A percentile compares a stretch with the other conserved stretches of the same genome.
These are phyloP conservation scores for Globisporangium polare DNA, from an alignment of 352 stramenopile species.

Conservation along the genomic window DNA sequence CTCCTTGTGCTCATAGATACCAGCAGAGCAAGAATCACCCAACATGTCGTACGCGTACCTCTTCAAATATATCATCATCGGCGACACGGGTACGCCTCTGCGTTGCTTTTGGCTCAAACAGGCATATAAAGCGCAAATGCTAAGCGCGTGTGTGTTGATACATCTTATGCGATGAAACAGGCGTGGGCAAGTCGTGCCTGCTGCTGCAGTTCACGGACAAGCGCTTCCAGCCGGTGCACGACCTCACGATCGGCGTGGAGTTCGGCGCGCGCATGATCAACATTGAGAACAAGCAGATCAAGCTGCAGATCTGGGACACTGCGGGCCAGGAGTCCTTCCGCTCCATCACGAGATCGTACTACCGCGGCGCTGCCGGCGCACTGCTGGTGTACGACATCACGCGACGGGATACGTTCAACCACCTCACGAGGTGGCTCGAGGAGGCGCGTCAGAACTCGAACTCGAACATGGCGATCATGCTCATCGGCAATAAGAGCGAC, in stretches of 20 bases:
- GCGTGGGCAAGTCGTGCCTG: conserved; percentile 99
- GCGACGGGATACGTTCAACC: conserved; percentile 98
- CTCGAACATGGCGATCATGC: conserved; percentile 99
- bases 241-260: conserved; percentile 99
- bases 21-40: not conserved
- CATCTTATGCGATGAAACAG: conserved; percentile 33
- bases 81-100: conserved; percentile 90
- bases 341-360: conserved; percentile 99
- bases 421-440: conserved; percentile 98
- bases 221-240: conserved; percentile 98
- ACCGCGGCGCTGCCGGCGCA: conserved; percentile 95
- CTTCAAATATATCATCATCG: conserved; percentile 99
- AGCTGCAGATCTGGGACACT: conserved; percentile 98
- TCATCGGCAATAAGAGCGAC: conserved; percentile 99
- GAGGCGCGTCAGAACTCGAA: conserved; percentile 98
- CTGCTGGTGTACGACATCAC: conserved; percentile 99
- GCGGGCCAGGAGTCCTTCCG: conserved; percentile 99
- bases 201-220: conserved; percentile 99
- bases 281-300: conserved; percentile 98
- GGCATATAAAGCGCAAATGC: not conserved
- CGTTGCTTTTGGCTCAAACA: not conserved
- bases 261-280: conserved; percentile 99
- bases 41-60: conserved; percentile 95
- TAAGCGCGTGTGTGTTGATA: not conserved
- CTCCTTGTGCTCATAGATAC: not conserved